phyloP scores from a whole-genome alignment of 2,329 filamentous ascomycete genomes.

The Colletotrichum theobromicola region DNA sequence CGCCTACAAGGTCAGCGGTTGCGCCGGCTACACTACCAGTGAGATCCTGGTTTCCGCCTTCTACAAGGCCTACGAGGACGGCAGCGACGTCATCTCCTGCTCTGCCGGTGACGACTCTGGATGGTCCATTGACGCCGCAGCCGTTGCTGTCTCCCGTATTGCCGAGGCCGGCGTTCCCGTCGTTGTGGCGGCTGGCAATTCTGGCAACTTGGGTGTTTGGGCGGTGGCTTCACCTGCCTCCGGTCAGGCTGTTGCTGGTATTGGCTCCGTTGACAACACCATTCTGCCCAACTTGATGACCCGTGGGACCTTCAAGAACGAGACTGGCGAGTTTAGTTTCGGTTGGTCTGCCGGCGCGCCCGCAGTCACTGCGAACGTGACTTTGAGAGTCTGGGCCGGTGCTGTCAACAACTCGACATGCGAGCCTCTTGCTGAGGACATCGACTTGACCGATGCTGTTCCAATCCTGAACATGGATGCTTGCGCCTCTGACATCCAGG shows the following conservation, averaged over 20 bases:
- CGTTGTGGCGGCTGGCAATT: constrained; percentile 31
- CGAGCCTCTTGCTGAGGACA: constrained; percentile 38
- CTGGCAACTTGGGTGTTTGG: constrained; percentile 27
- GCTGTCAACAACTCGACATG: constrained; percentile 37
- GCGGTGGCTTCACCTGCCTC: constrained; percentile 26
- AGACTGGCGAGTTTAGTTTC: constrained; percentile 4
- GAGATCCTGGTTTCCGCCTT: constrained; percentile 48
- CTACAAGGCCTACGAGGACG: constrained; percentile 47
- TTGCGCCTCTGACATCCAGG: constrained; percentile 40
- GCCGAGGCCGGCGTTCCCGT: constrained; percentile 32
- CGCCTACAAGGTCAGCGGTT: constrained; percentile 44
- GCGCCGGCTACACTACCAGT: constrained; percentile 34
- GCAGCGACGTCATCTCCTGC: constrained; percentile 36
- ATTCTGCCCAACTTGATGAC: constrained; percentile 21
- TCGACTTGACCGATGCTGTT: constrained; percentile 42
- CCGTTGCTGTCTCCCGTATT: constrained; percentile 30
- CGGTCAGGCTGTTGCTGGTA: constrained; percentile 27
- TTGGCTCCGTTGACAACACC: constrained; percentile 29
- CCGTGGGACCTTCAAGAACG: constrained; percentile 19
- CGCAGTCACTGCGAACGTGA: background rate
- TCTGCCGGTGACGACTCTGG: constrained; percentile 30
- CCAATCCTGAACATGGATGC: constrained; percentile 43
- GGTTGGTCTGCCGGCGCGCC: constrained; percentile 17
- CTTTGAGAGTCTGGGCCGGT: constrained; percentile 2
- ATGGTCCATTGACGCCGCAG: constrained; percentile 30